These are phyloP conservation scores for Trametes punicea DNA, from an alignment of 768 basidiomycete species.

Conservation along the genomic window DNA sequence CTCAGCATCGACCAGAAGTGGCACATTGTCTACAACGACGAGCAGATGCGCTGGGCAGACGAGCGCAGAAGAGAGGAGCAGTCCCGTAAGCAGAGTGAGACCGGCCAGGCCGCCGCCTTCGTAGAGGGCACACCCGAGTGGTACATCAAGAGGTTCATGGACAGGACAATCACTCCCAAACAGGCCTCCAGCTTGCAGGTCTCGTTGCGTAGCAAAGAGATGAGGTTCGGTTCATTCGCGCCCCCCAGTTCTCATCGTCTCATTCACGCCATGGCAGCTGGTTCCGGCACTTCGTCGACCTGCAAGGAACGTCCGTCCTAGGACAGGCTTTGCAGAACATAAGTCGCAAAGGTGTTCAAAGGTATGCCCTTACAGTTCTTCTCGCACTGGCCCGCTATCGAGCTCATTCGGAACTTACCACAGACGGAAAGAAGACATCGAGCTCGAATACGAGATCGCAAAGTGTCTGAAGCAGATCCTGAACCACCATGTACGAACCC, in stretches of 20 bases:
- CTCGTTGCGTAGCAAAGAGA: constrained; percentile 75
- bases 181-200: constrained; percentile 74
- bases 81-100: constrained; percentile 54
- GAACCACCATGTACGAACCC: constrained; percentile 52
- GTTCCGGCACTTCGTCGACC: constrained; percentile 70
- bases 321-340: constrained; percentile 75
- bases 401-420: no score
- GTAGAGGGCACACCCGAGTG: constrained; percentile 81
- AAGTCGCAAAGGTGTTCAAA: constrained; percentile 61
- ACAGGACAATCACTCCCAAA: constrained; percentile 78
- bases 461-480: constrained; percentile 85
- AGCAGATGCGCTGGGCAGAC: constrained; percentile 75
- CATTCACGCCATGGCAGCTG: constrained; percentile 48
- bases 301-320: constrained; percentile 83
- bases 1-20: constrained; percentile 85
- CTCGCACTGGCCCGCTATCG: no score
- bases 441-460: constrained; percentile 82
- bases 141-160: constrained; percentile 90
- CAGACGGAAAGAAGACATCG: constrained; percentile 62
- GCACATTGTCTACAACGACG: constrained; percentile 82
- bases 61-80: constrained; percentile 65
- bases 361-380: constrained; percentile 45
- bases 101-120: constrained; percentile 50
- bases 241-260: neutral
- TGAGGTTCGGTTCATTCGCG: constrained; percentile 49